These are phyloP conservation scores for Trichosphaerium sp. DNA, from an alignment of 78 protist species.

Conservation along the genomic window DNA sequence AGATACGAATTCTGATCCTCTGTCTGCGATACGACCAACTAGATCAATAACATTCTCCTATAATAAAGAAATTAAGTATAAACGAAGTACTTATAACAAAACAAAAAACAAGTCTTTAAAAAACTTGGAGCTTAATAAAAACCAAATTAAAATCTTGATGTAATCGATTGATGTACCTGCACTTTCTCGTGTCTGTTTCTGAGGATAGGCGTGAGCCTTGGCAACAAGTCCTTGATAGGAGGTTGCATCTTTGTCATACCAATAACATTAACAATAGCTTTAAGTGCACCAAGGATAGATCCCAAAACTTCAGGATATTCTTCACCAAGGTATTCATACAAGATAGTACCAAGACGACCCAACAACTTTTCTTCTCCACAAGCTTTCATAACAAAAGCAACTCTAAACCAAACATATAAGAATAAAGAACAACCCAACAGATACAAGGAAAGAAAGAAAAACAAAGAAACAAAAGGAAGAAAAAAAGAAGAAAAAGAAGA, in stretches of 20 bases:
- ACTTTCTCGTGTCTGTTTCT: conserved; percentile 93
- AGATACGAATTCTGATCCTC: conserved; percentile 76
- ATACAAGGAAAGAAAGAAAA: no score
- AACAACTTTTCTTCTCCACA: conserved; percentile 83
- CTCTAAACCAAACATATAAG: no score
- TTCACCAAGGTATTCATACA: conserved; percentile 93
- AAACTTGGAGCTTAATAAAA: background rate
- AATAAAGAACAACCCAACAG: no score
- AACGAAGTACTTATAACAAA: background rate
- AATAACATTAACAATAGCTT: conserved; percentile 81
- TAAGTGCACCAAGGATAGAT: conserved; percentile 84
- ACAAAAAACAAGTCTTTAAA: background rate
- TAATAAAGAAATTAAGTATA: conserved; percentile 14
- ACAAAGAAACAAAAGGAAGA: no score
- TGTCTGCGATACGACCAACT: conserved; percentile 94
- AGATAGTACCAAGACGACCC: conserved; percentile 77
- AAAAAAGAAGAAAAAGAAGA: no score
- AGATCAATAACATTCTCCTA: conserved; percentile 91
- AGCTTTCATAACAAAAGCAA: conserved; percentile 78
- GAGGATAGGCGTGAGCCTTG: conserved; percentile 89
- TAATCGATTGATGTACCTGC: background rate
- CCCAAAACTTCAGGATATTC: conserved; percentile 98
- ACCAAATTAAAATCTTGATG: background rate
- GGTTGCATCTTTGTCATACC: conserved; percentile 93
- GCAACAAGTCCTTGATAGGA: conserved; percentile 89